Percentiles rank a stretch among this genome's conserved stretches.
Conservation (phyloP, 352 stramenopile species). For the Pythium scleroteichum region DNA sequence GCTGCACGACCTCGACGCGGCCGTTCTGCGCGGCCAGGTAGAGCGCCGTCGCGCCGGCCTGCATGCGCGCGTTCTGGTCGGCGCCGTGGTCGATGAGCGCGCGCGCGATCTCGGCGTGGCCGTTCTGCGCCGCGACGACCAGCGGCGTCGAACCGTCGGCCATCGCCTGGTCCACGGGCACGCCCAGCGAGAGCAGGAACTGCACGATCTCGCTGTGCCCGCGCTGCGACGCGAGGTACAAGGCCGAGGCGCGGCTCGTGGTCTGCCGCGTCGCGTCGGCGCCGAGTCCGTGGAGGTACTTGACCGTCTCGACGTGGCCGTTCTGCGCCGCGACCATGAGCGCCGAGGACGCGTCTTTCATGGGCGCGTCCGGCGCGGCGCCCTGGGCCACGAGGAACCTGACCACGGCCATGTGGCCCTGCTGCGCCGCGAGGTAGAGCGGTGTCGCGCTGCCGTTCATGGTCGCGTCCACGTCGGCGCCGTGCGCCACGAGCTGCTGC, state of each 20-base stretch:
- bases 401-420: conserved; percentile 26
- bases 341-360: conserved; percentile 29
- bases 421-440: conserved; percentile 39
- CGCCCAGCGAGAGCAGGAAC: conserved; percentile 22
- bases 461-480: conserved; percentile 19
- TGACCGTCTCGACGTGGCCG: conserved; percentile 25
- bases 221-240: conserved; percentile 32
- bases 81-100: conserved; percentile 16
- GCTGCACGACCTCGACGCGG: conserved; percentile 22
- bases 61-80: conserved; percentile 23
- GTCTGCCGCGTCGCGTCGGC: conserved; percentile 22
- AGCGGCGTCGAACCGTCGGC: conserved; percentile 31
- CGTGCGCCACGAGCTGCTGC: conserved; percentile 26
- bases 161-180: conserved; percentile 25
- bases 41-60: conserved; percentile 25
- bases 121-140: conserved; percentile 32
- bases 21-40: conserved; percentile 30
- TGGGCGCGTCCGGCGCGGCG: conserved; percentile 20
- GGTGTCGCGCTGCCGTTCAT: conserved; percentile 39
- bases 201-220: conserved; percentile 27
- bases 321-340: conserved; percentile 31
- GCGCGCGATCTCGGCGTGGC: conserved; percentile 18
- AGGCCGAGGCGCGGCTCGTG: conserved; percentile 20
- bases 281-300: conserved; percentile 24
- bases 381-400: conserved; percentile 26